Percentiles rank a stretch among this genome's conserved stretches.
Evolutionary conservation across 1,139 yeast species (phyloP).

Genomic region (Candida sp.): DNA sequence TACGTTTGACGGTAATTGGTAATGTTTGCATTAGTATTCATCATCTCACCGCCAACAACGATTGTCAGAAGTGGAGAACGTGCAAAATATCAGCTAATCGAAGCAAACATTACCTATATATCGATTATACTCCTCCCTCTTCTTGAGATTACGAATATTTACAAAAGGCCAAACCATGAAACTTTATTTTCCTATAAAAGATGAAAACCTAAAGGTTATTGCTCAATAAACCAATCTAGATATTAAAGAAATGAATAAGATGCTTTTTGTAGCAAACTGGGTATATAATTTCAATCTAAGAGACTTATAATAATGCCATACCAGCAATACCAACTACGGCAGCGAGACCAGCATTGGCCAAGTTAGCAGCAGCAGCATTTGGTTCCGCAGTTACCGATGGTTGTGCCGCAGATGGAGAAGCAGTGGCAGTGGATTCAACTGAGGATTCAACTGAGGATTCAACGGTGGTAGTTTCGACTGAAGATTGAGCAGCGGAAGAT

Average conservation of each 20-base stretch:
- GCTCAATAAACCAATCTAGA: neutral
- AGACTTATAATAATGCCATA: slow-evolving; percentile 1
- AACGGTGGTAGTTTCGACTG: slow-evolving; percentile 6
- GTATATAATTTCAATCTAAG: neutral
- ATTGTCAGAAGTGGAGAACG: too few relatives aligned
- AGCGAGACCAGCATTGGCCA: slow-evolving; percentile 3
- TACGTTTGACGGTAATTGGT: too few relatives aligned
- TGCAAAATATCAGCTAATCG: too few relatives aligned
- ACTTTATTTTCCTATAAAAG: neutral
- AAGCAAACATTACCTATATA: too few relatives aligned
- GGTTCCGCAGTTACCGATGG: slow-evolving; percentile 3
- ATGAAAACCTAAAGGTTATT: neutral
- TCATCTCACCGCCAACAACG: too few relatives aligned
- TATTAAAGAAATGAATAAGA: slow-evolving; percentile 2
- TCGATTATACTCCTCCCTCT: too few relatives aligned
- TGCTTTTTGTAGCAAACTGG: neutral
- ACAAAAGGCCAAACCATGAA: neutral
- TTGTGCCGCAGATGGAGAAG: slow-evolving; percentile 2
- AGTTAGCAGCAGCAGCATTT: slow-evolving; percentile 3
- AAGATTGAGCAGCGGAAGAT: slow-evolving; percentile 6
- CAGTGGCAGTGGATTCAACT: slow-evolving; percentile 4
- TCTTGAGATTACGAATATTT: neutral
- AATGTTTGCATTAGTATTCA: too few relatives aligned
- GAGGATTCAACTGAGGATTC: too few relatives aligned
- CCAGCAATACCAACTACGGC: slow-evolving; percentile 2